phyloP scores from a whole-genome alignment of 495 filamentous ascomycete genomes.

The Immersiella caudata region DNA sequence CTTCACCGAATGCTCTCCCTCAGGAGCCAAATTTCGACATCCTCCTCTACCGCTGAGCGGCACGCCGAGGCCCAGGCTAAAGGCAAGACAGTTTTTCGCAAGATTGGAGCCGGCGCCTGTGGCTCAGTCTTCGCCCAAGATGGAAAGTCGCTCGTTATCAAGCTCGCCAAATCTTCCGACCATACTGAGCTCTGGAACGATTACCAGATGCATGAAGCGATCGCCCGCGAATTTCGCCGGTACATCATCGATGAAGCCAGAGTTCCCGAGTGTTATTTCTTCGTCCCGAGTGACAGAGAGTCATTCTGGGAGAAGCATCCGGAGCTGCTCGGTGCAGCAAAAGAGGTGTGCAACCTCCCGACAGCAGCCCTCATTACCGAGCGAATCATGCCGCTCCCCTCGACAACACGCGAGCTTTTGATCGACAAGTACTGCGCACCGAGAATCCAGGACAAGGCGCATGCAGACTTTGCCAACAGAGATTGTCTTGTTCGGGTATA shows the following conservation, averaged over 20 bases:
- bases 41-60: too few relatives aligned
- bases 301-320: not conserved
- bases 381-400: conserved; percentile 20
- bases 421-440: conserved; percentile 36
- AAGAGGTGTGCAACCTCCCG: conserved; percentile 14
- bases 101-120: not conserved
- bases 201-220: not conserved
- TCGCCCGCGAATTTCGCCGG: not conserved
- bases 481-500: conserved; percentile 37
- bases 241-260: not conserved
- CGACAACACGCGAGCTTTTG: conserved; percentile 9
- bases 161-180: not conserved
- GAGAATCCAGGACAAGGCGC: conserved; percentile 14
- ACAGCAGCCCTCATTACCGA: conserved; percentile 14
- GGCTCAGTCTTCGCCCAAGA: not conserved
- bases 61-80: too few relatives aligned
- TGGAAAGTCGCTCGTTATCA: not conserved
- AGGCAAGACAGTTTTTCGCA: too few relatives aligned
- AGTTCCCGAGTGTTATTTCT: conserved; percentile 11
- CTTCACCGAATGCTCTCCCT: too few relatives aligned
- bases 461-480: conserved; percentile 23
- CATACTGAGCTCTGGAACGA: not conserved
- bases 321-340: conserved; percentile 1
- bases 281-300: not conserved
- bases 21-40: too few relatives aligned